Base-by-base conservation (phyloP, 371 early-diverging fungal species). In the Syncephalastrum contaminatum region DNA sequence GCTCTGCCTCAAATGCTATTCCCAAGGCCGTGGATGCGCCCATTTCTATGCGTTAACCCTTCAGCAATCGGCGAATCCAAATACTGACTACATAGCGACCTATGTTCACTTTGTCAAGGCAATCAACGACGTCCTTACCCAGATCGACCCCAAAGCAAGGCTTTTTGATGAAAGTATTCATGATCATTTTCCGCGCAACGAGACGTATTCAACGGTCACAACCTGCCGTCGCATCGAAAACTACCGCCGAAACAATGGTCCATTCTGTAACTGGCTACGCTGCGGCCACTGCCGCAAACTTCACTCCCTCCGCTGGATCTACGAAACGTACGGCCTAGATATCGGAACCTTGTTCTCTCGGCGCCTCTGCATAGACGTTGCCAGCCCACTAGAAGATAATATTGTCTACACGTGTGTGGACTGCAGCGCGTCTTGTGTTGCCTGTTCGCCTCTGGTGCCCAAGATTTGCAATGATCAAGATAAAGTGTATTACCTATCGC, bases 1-100 rank as follows among this genome's bases (percentile, higher is more conserved):
- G 27, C 36, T 75, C 0, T 75, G 75, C 24, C 30, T 69, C 16
- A 42, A 58, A 16, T 75, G 75, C 22, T 75, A 75, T 42, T 19
- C 60, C 4, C 44, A 53, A 20, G 75, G 75, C 4, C 61, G 75
- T 10, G 51, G 62, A 19, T 75, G 75, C 21, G 15, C 43, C 4
- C 75, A 75, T 54, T n/a, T 62, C 12, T 41, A 53, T 8, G 16
- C 20, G 7, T 54, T 75, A 53, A 43, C 14, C 14, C 69, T 75
- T 69, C 48, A 58, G 5, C 61, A 69, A 51, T 45, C 56, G 16
- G 8, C 16, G 2, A 30, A 24, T 16, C 2, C 36, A 0, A 10
- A 58, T 1, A 22, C 16, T 1, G 27, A 22, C 0, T 64, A 56
- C 16, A 5, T 62, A 22, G 20, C 44, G 0, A 5, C 66, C 0